phyloP scores from a whole-genome alignment of 2,329 filamentous ascomycete genomes.

The Aaosphaeria pasadenensis region DNA sequence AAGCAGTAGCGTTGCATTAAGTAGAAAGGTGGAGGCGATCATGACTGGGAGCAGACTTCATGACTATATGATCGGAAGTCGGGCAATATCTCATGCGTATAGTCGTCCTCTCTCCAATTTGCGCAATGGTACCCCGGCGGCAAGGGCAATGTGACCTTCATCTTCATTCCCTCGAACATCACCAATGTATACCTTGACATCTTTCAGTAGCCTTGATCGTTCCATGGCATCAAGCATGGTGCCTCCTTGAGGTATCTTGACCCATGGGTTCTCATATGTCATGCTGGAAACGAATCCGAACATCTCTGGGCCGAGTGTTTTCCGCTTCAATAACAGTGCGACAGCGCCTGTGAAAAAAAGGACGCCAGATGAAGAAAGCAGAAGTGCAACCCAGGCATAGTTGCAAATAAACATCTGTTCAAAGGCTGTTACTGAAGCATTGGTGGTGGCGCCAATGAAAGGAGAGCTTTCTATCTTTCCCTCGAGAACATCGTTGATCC shows the following conservation, averaged over 20 bases:
- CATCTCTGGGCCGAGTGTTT: constrained; percentile 30
- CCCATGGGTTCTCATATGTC: constrained; percentile 35
- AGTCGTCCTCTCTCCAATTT: constrained; percentile 24
- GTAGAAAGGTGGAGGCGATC: too few species aligned
- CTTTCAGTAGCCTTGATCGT: constrained; percentile 28
- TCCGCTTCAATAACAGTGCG: constrained; percentile 21
- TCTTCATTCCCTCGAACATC: constrained; percentile 26
- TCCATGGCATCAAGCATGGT: constrained; percentile 32
- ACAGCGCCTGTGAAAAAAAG: constrained; percentile 17
- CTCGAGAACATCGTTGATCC: background rate
- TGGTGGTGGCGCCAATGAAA: constrained; percentile 28
- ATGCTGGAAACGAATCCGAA: constrained; percentile 36
- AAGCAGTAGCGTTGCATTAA: too few species aligned
- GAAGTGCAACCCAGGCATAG: constrained; percentile 23
- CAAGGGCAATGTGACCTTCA: constrained; percentile 37
- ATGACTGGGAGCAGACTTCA: too few species aligned
- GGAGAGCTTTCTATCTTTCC: too few species aligned
- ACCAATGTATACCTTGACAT: constrained; percentile 27
- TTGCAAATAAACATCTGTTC: constrained; percentile 25
- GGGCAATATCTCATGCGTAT: too few species aligned
- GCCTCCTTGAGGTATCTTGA: constrained; percentile 26
- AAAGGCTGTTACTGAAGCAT: constrained; percentile 4
- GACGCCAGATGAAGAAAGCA: constrained; percentile 14
- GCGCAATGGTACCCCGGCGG: constrained; percentile 24
- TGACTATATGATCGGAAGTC: too few species aligned